Evolutionary conservation across 2,329 filamentous ascomycete genomes (phyloP).

Genomic region (Pestalotiopsis sp.): DNA sequence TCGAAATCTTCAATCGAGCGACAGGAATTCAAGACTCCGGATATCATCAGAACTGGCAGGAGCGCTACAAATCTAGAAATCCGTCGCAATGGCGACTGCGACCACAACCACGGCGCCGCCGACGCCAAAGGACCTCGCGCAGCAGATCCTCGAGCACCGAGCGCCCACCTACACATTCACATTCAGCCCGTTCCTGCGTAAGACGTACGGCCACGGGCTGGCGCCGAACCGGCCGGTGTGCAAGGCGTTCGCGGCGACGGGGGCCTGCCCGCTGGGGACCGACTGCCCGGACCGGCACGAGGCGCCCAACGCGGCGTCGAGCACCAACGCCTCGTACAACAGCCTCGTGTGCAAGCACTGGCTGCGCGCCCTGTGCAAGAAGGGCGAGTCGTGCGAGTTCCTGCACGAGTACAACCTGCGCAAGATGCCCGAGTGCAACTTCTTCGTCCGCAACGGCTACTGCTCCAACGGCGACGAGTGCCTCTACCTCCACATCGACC

Average conservation of each 20-base stretch:
- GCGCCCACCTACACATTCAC: constrained; percentile 69
- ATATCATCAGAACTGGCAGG: background rate
- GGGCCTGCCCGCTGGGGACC: constrained; percentile 83
- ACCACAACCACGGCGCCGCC: constrained; percentile 25
- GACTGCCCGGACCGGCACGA: constrained; percentile 84
- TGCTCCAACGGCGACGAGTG: constrained; percentile 98
- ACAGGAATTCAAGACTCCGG: background rate
- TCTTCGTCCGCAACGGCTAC: constrained; percentile 90
- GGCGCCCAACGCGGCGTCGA: constrained; percentile 38
- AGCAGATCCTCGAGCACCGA: constrained; percentile 59
- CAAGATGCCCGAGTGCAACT: constrained; percentile 98
- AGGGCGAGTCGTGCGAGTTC: constrained; percentile 95
- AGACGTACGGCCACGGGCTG: constrained; percentile 83
- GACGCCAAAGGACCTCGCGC: constrained; percentile 35
- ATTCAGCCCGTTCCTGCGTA: constrained; percentile 83
- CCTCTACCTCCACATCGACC: constrained; percentile 87
- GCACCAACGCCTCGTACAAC: constrained; percentile 60
- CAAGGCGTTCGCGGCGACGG: constrained; percentile 76
- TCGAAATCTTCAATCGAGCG: background rate
- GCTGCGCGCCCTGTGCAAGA: constrained; percentile 96
- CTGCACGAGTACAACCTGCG: constrained; percentile 98
- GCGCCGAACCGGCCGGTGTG: constrained; percentile 79
- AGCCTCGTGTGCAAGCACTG: constrained; percentile 98
- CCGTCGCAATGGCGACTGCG: constrained; percentile 24
- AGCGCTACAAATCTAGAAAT: background rate